Percentiles rank a stretch among this genome's conserved stretches.
Evolutionary conservation across 2,329 filamentous ascomycete species (phyloP).

Genomic region (Exophiala spinifera): DNA sequence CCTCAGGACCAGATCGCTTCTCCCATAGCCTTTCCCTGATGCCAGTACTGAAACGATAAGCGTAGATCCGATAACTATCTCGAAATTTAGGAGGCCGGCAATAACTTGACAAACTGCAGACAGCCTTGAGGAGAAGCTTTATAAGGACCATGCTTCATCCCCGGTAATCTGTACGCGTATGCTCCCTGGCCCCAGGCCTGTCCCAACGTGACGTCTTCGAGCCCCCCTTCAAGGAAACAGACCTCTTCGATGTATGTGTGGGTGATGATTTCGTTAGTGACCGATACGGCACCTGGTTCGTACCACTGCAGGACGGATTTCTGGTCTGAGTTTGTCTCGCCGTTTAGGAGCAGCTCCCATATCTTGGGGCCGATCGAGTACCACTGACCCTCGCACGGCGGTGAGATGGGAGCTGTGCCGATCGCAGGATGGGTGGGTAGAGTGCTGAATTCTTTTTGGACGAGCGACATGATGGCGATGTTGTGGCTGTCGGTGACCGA

Average conservation of each 20-base stretch:
- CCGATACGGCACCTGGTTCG: slow-evolving; percentile 33
- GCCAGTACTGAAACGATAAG: too few species aligned
- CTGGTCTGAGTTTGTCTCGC: slow-evolving; percentile 32
- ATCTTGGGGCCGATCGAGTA: slow-evolving; percentile 34
- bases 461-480: slow-evolving; percentile 26
- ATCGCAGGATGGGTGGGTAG: slow-evolving; percentile 24
- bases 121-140: slow-evolving; percentile 35
- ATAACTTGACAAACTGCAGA: slow-evolving; percentile 32
- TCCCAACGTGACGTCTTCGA: slow-evolving; percentile 35
- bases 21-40: too few species aligned
- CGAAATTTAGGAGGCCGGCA: not conserved
- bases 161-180: slow-evolving; percentile 42
- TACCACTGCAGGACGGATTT: slow-evolving; percentile 38
- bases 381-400: not conserved
- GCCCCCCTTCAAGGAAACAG: slow-evolving; percentile 37
- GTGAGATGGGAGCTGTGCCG: slow-evolving; percentile 20
- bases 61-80: too few species aligned
- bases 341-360: slow-evolving; percentile 39
- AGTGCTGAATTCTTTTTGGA: slow-evolving; percentile 28
- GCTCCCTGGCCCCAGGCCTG: slow-evolving; percentile 36
- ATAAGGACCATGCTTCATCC: slow-evolving; percentile 43
- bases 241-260: slow-evolving; percentile 42
- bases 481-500: too few species aligned
- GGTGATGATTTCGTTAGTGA: slow-evolving; percentile 32
- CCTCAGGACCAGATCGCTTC: too few species aligned